These are phyloP conservation scores for Calocybe gangraenosa DNA, from an alignment of 768 basidiomycete species.

Conservation along the genomic window DNA sequence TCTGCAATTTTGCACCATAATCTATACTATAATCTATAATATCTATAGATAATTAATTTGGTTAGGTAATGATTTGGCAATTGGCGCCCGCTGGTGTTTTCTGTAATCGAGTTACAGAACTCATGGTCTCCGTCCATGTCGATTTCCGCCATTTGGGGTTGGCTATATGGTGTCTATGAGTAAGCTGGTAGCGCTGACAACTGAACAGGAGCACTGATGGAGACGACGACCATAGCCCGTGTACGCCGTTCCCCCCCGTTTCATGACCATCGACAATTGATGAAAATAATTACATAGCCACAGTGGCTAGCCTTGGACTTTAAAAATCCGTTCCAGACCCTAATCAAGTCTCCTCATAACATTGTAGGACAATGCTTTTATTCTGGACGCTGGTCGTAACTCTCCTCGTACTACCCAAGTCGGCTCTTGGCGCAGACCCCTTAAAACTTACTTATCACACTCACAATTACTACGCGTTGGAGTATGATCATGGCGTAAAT, in stretches of 20 bases:
- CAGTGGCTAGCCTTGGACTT: slow-evolving; percentile 10
- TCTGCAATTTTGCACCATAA: not conserved
- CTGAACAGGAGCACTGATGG: no score
- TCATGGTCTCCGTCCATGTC: no score
- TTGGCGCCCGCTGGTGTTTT: no score
- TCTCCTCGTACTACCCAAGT: slow-evolving; percentile 26
- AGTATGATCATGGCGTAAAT: slow-evolving; percentile 46
- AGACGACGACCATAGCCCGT: not conserved
- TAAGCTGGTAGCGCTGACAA: no score
- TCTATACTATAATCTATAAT: not conserved
- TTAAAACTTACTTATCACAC: slow-evolving; percentile 51
- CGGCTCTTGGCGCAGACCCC: slow-evolving; percentile 32
- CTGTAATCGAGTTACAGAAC: no score
- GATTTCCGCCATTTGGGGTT: no score
- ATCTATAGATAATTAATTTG: no score
- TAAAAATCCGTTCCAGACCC: not conserved
- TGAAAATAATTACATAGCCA: slow-evolving; percentile 3
- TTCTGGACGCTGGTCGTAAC: slow-evolving; percentile 26
- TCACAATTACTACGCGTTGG: slow-evolving; percentile 82
- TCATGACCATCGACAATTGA: slow-evolving; percentile 13
- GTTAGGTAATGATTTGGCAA: no score
- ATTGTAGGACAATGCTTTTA: slow-evolving; percentile 25
- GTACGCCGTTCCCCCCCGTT: not conserved
- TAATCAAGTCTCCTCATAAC: slow-evolving; percentile 5
- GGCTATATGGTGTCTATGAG: no score